Conservation (phyloP, 371 early-diverging fungal species). For the Fennellomyces sp. region DNA sequence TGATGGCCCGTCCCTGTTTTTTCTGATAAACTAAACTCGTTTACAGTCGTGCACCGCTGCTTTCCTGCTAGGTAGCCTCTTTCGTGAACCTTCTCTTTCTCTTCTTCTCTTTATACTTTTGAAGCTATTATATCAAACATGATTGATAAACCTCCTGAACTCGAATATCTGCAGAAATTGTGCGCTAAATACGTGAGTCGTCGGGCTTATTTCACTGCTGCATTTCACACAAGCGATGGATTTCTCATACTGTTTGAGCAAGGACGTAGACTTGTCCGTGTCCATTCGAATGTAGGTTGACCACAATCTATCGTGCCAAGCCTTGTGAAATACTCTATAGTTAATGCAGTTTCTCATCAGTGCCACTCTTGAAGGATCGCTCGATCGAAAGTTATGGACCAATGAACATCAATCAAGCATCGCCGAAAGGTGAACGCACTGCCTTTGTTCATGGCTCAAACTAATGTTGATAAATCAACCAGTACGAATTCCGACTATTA, state of each 20-base stretch:
- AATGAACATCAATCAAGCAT: neutral
- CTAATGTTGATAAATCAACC: neutral
- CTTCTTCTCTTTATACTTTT: no score
- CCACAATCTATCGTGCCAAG: no score
- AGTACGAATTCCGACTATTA: constrained; percentile 61
- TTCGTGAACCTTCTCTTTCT: no score
- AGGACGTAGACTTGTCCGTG: constrained; percentile 58
- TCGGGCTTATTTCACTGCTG: no score
- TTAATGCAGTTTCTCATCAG: constrained; percentile 7
- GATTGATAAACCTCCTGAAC: no score
- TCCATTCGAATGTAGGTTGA: constrained; percentile 60
- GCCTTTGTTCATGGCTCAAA: neutral
- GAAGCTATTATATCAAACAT: no score
- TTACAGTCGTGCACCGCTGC: no score
- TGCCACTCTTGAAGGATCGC: constrained; percentile 32
- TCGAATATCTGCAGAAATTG: no score
- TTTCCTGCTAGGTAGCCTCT: no score
- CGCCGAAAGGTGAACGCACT: neutral
- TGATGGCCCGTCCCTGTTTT: no score
- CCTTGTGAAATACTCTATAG: neutral
- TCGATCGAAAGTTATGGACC: constrained; percentile 17
- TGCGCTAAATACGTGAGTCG: no score
- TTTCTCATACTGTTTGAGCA: constrained; percentile 65
- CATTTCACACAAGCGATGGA: constrained; percentile 32
- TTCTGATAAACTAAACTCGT: no score